Evolutionary conservation across 805 yeast genomes (phyloP), one percentile per base, ranked within the genome.

Genomic region (Alloascoidea hylecoeti): DNA sequence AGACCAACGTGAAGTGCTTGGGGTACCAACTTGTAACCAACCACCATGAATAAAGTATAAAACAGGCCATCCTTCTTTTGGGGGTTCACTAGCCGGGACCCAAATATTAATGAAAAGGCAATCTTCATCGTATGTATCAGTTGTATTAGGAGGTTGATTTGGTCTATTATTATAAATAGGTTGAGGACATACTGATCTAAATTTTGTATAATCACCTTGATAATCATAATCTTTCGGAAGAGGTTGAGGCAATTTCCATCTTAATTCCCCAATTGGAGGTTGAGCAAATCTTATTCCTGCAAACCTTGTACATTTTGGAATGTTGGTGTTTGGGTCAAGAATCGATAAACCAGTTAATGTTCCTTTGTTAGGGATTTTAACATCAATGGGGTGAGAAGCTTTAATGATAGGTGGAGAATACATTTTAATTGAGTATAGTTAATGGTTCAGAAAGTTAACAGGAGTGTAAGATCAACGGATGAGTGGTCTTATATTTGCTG

Each of bases 11-110:
- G 36, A 18, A 17, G 41, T 46, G n/a, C 44, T 42, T 1, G 52
- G 49, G 9, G 41, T 44, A 15, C 53, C 61, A 34, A 52, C 53
- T 43, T 61, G 67, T 18, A 64, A 45, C 53, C 61, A 63, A 4
- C 70, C 70, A 18, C 70, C 70, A 46, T 63, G 69, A 30, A 64
- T 46, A 46, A 57, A 62, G 33, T 58, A 42, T 37, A 54, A 39
- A 15, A 63, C 68, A 4, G 68, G 67, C 66, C 65, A 63, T 3
- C 68, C 68, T 4, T 41, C 55, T 5, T 45, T 42, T 13, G 66
- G 67, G 18, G 53, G 50, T 14, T 50, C 50, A 2, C 47, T 49
- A 2, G 54, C 44, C 5, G 69, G 68, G 9, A 58, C 46, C 58
- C 63, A 63, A 37, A 63, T 57, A 44, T 63, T 63, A 27, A 51